Conservation (phyloP, 2,329 filamentous ascomycete genomes). For the Shiraia sp. region DNA sequence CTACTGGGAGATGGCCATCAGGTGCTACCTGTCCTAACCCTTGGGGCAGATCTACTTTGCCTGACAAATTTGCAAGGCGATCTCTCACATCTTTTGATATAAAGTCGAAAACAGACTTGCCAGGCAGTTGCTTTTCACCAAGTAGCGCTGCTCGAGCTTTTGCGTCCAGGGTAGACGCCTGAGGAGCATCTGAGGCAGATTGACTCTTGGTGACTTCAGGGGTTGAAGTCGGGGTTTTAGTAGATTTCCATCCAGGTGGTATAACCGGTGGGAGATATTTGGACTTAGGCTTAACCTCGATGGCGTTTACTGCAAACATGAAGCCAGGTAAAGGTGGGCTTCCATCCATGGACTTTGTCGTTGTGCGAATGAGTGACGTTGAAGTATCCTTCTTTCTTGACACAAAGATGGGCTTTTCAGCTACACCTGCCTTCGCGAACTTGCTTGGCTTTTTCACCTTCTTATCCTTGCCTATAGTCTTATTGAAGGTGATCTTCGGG, state of each 20-base stretch:
- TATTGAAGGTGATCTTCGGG: conserved; percentile 85
- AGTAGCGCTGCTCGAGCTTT: conserved; percentile 76
- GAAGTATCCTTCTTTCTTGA: conserved; percentile 63
- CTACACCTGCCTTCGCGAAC: conserved; percentile 65
- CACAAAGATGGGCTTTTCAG: conserved; percentile 73
- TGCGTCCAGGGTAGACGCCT: conserved; percentile 73
- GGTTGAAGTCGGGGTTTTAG: conserved; percentile 36
- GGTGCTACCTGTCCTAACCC: conserved; percentile 75
- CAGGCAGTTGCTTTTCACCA: conserved; percentile 78
- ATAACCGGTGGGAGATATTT: conserved; percentile 68
- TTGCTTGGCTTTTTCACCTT: conserved; percentile 63
- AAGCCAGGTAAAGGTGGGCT: conserved; percentile 81
- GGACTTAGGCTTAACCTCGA: conserved; percentile 47
- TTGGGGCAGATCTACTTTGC: conserved; percentile 74
- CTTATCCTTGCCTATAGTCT: conserved; percentile 78
- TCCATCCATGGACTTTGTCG: conserved; percentile 78
- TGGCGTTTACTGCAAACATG: conserved; percentile 61
- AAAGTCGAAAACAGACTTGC: conserved; percentile 96
- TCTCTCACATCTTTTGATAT: conserved; percentile 78
- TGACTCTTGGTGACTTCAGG: conserved; percentile 49
- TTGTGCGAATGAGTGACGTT: conserved; percentile 49
- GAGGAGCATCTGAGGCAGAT: conserved; percentile 78
- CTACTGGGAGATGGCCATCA: conserved; percentile 65
- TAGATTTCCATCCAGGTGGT: conserved; percentile 74
- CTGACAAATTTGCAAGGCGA: conserved; percentile 73